Base-by-base conservation (phyloP, 2,329 filamentous ascomycete genomes). In the Aspergillus flavus region DNA sequence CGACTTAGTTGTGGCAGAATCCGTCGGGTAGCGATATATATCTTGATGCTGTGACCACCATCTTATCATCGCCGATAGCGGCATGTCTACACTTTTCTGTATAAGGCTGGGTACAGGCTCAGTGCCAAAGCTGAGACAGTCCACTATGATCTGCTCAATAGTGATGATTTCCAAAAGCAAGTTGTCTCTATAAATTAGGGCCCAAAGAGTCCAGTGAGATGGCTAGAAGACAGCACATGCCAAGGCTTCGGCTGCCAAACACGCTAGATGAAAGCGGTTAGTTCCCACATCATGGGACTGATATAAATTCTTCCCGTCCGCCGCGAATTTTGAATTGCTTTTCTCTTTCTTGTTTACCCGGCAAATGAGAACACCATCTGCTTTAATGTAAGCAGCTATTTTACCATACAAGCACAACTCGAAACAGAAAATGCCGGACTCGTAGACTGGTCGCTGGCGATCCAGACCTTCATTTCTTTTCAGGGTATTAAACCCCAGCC, bases 401-500 rank as follows among this genome's bases (percentile, higher is more conserved):
- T 11, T 23, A 16, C 43, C 43, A 23, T 46, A 16, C 6, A 36
- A 36, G 14, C 5, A n/a, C 19, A 23, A 23, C 19, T 7, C 5
- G 7, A 46, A 6, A 30, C 23, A 30, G 4, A 50, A 7, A 50
- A 16, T 50, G 12, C 14, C 26, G 16, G 6, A n/a, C 26, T 50
- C 23, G 23, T 50, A 50, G 46, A 50, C 14, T 19, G 7, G 26
- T 50, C 46, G 6, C 7, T 2, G 30, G 23, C 26, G 16, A 26
- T 28, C 6, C 4, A 26, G 16, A 5, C 3, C 16, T 30, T 30
- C 26, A 26, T n/a, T 39, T 45, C 16, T 32, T 28, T 2, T 19
- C 16, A 21, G 61, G 66, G 66, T 68, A 63, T 62, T 61, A 58
- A 45, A 63, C 66, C 61, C 60, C 64, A 64, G 66, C 62, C 32